Conservation (phyloP, 2,329 filamentous ascomycete genomes). For the Beauveria sp. region DNA sequence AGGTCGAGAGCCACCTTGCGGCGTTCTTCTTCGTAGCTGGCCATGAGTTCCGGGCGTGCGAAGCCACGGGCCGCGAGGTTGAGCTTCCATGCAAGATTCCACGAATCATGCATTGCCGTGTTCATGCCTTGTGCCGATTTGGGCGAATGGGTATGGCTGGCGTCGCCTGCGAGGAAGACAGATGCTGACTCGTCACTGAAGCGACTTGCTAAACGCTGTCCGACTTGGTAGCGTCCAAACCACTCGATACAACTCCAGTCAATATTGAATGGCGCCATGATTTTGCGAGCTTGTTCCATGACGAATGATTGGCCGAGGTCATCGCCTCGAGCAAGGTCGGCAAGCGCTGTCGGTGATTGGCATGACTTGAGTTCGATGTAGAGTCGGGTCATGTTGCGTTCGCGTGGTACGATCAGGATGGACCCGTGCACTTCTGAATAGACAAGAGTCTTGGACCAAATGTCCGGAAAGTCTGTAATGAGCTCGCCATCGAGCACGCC, state of each 20-base stretch:
- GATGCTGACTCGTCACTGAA: constrained; percentile 56
- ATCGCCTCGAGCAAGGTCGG: constrained; percentile 19
- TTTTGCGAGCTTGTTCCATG: constrained; percentile 56
- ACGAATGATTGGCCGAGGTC: constrained; percentile 56
- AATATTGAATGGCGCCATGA: constrained; percentile 50
- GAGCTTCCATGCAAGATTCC: constrained; percentile 51
- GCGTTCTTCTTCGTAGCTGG: constrained; percentile 57
- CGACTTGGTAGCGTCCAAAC: constrained; percentile 67
- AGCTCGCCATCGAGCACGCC: constrained; percentile 65
- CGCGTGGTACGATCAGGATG: constrained; percentile 66
- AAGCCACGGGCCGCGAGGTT: constrained; percentile 48
- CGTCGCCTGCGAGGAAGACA: constrained; percentile 64
- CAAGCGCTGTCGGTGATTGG: constrained; percentile 31
- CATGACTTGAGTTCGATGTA: constrained; percentile 49
- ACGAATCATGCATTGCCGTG: constrained; percentile 50
- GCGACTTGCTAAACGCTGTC: constrained; percentile 61
- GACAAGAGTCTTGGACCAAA: constrained; percentile 67
- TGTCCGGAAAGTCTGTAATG: constrained; percentile 65
- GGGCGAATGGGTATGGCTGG: constrained; percentile 64
- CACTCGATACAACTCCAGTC: constrained; percentile 56
- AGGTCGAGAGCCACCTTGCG: constrained; percentile 53
- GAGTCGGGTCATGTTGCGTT: constrained; percentile 63
- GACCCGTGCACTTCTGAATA: constrained; percentile 61
- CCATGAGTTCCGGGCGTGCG: constrained; percentile 45
- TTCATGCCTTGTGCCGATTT: constrained; percentile 67